Conservation (phyloP, 202 grass and related monocot species). For the Schoenoplectus triqueter region DNA sequence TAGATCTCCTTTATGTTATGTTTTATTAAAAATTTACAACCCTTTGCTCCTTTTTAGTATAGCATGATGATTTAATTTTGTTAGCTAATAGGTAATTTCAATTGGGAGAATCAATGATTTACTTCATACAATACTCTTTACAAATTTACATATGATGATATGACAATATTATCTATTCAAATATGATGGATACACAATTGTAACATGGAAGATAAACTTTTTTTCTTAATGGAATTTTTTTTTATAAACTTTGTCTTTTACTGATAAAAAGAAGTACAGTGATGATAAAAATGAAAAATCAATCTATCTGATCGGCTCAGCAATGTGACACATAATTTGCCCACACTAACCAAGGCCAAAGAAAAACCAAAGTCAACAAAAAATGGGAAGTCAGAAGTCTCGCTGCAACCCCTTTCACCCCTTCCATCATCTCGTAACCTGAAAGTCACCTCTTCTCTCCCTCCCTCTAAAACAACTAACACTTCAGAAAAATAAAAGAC, state of each 20-base stretch:
- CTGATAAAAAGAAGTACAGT: no score
- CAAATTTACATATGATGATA: neutral
- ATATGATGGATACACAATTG: neutral
- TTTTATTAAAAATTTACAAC: no score
- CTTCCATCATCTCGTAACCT: conserved; percentile 51
- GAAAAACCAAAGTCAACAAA: conserved; percentile 12
- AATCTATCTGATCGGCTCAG: neutral
- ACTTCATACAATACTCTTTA: no score
- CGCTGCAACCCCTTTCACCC: neutral
- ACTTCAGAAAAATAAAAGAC: conserved; percentile 9
- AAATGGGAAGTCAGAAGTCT: conserved; percentile 37
- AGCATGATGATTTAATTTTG: no score
- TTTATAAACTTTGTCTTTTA: no score
- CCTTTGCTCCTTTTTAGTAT: no score
- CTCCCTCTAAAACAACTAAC: conserved; percentile 26
- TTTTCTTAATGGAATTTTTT: no score
- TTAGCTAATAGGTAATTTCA: no score
- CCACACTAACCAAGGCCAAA: neutral
- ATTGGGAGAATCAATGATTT: no score
- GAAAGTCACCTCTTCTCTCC: conserved; percentile 28
- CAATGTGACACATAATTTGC: conserved; percentile 12
- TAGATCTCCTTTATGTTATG: no score
- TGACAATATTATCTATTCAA: neutral
- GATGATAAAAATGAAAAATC: neutral
- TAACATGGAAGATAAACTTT: no score